Percentiles rank a stretch among this genome's conserved stretches.
phyloP scores from a whole-genome alignment of 2,329 filamentous ascomycete species.

The Alternaria ventricosa region DNA sequence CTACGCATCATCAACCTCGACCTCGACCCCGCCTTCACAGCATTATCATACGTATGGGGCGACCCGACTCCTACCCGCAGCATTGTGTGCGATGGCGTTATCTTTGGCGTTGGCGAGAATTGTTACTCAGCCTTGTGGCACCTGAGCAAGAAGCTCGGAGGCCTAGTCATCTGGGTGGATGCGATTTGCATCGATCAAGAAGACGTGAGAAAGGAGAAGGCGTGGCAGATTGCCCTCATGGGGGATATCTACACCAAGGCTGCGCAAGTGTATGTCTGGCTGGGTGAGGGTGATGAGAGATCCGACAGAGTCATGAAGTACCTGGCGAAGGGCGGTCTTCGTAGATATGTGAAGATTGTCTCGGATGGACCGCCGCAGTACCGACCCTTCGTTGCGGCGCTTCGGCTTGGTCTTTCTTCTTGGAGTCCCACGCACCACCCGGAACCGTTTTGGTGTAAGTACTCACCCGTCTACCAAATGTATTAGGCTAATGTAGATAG shows the following conservation, averaged over 20 bases:
- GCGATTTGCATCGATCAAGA: background rate
- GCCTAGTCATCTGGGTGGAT: background rate
- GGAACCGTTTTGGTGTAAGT: background rate
- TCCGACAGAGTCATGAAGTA: background rate
- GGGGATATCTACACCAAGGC: background rate
- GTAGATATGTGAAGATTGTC: background rate
- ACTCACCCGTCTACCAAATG: fast-evolving
- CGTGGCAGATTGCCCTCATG: background rate
- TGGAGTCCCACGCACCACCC: background rate
- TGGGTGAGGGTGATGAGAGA: background rate
- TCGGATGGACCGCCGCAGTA: background rate
- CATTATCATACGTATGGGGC: background rate
- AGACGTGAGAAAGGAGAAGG: background rate
- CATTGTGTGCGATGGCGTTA: background rate
- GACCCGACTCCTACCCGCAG: background rate
- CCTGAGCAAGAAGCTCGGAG: background rate
- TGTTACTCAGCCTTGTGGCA: background rate
- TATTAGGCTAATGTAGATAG: background rate
- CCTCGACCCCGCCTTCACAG: background rate
- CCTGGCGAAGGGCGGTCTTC: background rate
- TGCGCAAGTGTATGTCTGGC: background rate
- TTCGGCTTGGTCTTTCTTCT: background rate
- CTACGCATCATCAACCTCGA: background rate
- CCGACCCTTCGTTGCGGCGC: background rate
- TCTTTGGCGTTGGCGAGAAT: background rate